Percentiles rank a stretch among this genome's conserved stretches.
phyloP scores from a whole-genome alignment of 352 stramenopile genomes.

The Thalassiosira exigua region DNA sequence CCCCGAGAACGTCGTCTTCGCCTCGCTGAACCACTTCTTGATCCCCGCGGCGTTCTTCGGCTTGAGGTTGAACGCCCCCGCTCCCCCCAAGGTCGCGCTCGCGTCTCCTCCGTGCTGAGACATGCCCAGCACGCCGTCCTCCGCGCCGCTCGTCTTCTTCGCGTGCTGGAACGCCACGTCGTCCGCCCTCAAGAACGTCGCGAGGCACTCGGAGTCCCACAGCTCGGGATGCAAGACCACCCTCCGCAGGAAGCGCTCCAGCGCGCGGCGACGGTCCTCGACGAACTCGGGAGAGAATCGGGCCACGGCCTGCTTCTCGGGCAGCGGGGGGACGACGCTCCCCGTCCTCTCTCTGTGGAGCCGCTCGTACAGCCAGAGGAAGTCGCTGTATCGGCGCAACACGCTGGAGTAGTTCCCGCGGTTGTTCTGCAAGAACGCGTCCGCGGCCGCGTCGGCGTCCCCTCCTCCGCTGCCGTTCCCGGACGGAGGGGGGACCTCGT shows the following conservation, averaged over 20 bases:
- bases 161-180: conserved; percentile 62
- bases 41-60: conserved; percentile 74
- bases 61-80: conserved; percentile 40
- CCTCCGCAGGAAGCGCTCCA: conserved; percentile 65
- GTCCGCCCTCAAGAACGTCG: conserved; percentile 49
- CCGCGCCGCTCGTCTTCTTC: conserved; percentile 52
- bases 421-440: conserved; percentile 50
- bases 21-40: conserved; percentile 85
- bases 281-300: conserved; percentile 70
- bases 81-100: conserved; percentile 39
- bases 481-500: too few species aligned
- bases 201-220: conserved; percentile 32
- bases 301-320: conserved; percentile 58
- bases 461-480: conserved; percentile 67
- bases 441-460: conserved; percentile 61
- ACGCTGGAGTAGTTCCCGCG: conserved; percentile 31
- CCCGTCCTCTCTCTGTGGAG: conserved; percentile 67
- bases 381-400: conserved; percentile 73
- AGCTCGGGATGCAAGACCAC: conserved; percentile 69
- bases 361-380: conserved; percentile 76
- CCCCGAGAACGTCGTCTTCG: conserved; percentile 79
- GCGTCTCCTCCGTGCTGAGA: conserved; percentile 24
- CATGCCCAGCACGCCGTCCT: too few species aligned
- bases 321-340: conserved; percentile 73
- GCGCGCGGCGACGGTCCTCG: conserved; percentile 50